phyloP scores from a whole-genome alignment of 139 green algal genomes.

The Deuterostichococcus epilithicus region DNA sequence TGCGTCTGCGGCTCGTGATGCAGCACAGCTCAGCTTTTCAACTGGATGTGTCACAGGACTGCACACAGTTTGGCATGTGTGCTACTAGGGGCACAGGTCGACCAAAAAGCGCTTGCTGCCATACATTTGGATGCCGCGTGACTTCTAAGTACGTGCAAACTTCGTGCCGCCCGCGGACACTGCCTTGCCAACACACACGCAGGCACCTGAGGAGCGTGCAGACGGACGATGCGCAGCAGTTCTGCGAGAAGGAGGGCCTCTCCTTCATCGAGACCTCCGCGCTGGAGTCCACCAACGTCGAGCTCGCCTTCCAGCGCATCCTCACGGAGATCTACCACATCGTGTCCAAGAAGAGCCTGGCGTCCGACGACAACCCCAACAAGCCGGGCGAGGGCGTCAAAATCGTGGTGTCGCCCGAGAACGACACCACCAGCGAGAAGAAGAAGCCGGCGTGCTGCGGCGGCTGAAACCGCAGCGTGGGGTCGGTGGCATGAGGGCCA shows the following conservation, averaged over 20 bases:
- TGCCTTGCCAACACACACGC: too few relatives aligned
- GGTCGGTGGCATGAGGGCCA: too few relatives aligned
- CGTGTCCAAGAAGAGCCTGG: constrained; percentile 88
- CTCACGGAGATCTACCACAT: constrained; percentile 98
- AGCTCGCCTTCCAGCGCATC: constrained; percentile 95
- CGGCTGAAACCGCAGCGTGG: too few relatives aligned
- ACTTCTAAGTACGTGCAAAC: too few relatives aligned
- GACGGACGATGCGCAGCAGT: constrained; percentile 83
- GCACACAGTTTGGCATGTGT: too few relatives aligned
- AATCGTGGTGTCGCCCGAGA: constrained; percentile 44
- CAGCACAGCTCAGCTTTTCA: too few relatives aligned
- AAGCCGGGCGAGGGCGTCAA: constrained; percentile 22
- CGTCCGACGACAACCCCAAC: constrained; percentile 15
- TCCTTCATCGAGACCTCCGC: constrained; percentile 99
- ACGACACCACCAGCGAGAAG: constrained; percentile 30
- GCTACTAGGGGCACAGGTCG: too few relatives aligned
- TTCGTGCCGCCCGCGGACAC: too few relatives aligned
- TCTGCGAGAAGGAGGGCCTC: constrained; percentile 68
- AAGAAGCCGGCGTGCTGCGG: constrained; percentile 51
- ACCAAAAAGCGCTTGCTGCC: too few relatives aligned
- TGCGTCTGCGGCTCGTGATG: too few relatives aligned
- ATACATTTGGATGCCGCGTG: too few relatives aligned
- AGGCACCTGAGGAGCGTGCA: constrained; percentile 84
- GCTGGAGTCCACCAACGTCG: constrained; percentile 96
- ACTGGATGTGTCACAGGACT: too few relatives aligned